These are phyloP conservation scores for Trypanosoma boissoni DNA, from an alignment of 208 protist species.

Conservation along the genomic window DNA sequence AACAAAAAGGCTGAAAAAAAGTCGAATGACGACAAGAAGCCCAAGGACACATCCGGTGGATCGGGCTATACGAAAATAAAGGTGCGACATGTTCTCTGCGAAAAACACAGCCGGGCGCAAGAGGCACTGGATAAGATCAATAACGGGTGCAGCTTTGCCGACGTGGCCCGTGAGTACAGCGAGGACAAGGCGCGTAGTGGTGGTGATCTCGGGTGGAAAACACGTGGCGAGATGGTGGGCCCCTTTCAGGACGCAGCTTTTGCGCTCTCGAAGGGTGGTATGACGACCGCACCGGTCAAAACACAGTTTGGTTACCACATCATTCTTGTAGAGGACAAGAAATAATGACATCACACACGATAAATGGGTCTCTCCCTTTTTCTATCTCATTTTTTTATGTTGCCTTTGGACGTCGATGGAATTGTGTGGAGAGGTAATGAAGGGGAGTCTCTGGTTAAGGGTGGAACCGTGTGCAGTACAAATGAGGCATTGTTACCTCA, in stretches of 20 bases:
- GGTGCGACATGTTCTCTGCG: conserved; percentile 34
- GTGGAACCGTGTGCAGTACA: too few relatives aligned
- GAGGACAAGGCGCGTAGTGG: conserved; percentile 32
- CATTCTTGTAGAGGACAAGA: conserved; percentile 39
- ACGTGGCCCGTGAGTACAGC: conserved; percentile 35
- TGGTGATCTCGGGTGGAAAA: conserved; percentile 31
- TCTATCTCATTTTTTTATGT: too few relatives aligned
- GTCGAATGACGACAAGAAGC: conserved; percentile 14
- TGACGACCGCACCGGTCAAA: conserved; percentile 34
- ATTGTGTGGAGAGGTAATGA: too few relatives aligned
- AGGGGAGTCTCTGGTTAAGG: too few relatives aligned
- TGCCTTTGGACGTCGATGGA: too few relatives aligned
- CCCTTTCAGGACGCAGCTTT: conserved; percentile 35
- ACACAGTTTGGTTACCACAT: conserved; percentile 47
- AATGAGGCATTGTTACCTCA: too few relatives aligned
- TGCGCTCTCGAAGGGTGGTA: conserved; percentile 29
- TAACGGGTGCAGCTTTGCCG: conserved; percentile 25
- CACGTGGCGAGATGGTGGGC: conserved; percentile 34
- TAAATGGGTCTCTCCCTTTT: too few relatives aligned
- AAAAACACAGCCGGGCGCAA: conserved; percentile 20
- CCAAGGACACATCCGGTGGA: conserved; percentile 28
- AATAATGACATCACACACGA: neutral
- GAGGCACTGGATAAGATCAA: conserved; percentile 28
- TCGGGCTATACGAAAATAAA: conserved; percentile 35
- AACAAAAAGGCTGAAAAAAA: conserved; percentile 9